Evolutionary conservation across 2,329 filamentous ascomycete species (phyloP), one percentile per base, ranked within the genome.

Genomic region (Neocatenulostroma microsporum): DNA sequence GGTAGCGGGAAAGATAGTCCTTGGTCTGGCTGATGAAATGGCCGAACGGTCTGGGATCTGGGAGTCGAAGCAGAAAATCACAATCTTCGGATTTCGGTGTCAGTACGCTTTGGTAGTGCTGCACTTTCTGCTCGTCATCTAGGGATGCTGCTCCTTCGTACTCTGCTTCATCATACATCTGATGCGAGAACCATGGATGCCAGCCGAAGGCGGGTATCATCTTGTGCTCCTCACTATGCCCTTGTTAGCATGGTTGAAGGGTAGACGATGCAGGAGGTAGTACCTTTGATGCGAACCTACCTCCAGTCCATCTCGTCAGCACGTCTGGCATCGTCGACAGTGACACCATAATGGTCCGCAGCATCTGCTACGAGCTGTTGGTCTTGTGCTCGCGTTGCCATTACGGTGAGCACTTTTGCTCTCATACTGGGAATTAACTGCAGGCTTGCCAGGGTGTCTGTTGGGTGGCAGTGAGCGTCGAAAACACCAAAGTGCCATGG

Each of bases 181-280:
- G 78, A 57, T 89, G 70, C 1, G 83, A 82, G 59, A 88, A 89
- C 84, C 84, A 91, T 1, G 84, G 84, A 56, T 91, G 84, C 82
- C 84, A 88, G 14, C 84, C 84, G 61, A 88, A 89, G n/a, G 78
- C 77, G 0, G 84, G 82, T 3, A 89, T 50, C 18, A 80, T 60
- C 39, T 65, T 68, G 42, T 66, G 62, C 28, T 62, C 46, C 33
- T 53, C 41, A 14, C 54, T 55, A 28, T 19, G 13, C 4, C 15
- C 24, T 9, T 11, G 9, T 20, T 18, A 9, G 36, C 20, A 12
- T 36, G 2, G 21, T 12, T n/a, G 12, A 3, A 8, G 2, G 26
- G 21, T 27, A n/a, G 3, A 12, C 24, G 5, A 25, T 15, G 7
- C 8, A 32, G 14, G 21, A 19, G 30, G 30, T n/a, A 21, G 25